Conservation (phyloP, 345 rosid genomes). For the Euphorbia pulcherrima region DNA sequence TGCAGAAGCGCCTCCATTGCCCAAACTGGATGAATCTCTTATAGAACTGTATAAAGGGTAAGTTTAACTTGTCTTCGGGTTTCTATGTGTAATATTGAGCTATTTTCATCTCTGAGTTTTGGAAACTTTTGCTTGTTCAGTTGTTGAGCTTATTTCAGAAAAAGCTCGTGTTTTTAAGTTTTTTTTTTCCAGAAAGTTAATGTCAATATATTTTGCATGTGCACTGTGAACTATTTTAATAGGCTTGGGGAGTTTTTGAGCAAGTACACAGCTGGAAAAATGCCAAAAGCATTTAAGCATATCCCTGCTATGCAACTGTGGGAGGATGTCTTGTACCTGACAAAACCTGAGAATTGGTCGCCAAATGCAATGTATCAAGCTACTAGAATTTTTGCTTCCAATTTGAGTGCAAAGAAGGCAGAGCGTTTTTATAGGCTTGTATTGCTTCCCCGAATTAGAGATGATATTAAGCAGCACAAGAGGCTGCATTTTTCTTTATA, state of each 20-base stretch:
- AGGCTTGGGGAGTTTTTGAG: constrained; percentile 75
- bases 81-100: too few relatives aligned
- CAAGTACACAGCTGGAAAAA: constrained; percentile 78
- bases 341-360: constrained; percentile 94
- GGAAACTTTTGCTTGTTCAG: not conserved
- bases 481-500: constrained; percentile 77
- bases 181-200: not conserved
- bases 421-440: constrained; percentile 70
- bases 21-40: constrained; percentile 62
- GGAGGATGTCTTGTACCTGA: constrained; percentile 83
- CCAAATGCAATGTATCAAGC: constrained; percentile 93
- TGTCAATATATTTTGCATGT: not conserved
- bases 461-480: constrained; percentile 77
- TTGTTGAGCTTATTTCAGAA: too few relatives aligned
- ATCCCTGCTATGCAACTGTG: constrained; percentile 68
- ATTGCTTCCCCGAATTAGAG: constrained; percentile 88
- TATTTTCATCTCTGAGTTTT: too few relatives aligned
- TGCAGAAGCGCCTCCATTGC: constrained; percentile 65
- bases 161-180: not conserved
- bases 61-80: not conserved
- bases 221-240: constrained; percentile 7
- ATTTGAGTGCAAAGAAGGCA: constrained; percentile 62
- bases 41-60: constrained; percentile 75
- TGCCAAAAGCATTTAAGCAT: constrained; percentile 80
- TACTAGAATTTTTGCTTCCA: constrained; percentile 77